These are phyloP conservation scores for Amesomyces nigricolor DNA, from an alignment of 2,329 filamentous ascomycete genomes.

Conservation along the genomic window DNA sequence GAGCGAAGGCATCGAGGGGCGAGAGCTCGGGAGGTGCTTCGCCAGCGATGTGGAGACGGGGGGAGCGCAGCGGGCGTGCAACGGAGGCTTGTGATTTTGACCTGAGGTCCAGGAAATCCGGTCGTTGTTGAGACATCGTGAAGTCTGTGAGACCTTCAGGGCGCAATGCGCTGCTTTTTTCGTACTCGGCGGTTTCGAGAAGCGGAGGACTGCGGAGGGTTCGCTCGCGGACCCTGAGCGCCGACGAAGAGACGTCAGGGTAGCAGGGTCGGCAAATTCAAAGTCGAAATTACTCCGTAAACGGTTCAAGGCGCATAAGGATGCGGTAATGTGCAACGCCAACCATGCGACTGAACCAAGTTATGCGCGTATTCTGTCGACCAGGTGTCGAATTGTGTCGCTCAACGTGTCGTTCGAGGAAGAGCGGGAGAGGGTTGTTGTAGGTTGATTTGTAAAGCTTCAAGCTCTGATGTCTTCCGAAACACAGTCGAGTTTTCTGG, in stretches of 20 bases:
- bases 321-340: constrained; percentile 10
- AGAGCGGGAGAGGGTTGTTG: constrained; percentile 6
- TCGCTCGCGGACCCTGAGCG: constrained; percentile 2
- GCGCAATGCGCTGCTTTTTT: background rate
- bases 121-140: constrained; percentile 49
- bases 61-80: constrained; percentile 59
- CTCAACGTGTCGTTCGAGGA: background rate
- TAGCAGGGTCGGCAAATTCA: background rate
- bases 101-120: constrained; percentile 55
- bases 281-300: background rate
- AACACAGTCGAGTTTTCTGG: constrained; percentile 13
- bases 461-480: constrained; percentile 17
- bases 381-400: background rate
- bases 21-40: constrained; percentile 86
- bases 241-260: constrained; percentile 11
- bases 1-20: constrained; percentile 88
- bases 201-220: background rate
- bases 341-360: constrained; percentile 20
- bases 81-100: constrained; percentile 50
- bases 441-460: background rate
- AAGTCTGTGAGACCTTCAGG: constrained; percentile 10
- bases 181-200: background rate
- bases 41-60: constrained; percentile 69
- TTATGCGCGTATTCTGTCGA: constrained; percentile 11
- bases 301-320: constrained; percentile 25